Base-by-base conservation (phyloP, 2,329 filamentous ascomycete species). In the Pseudogymnoascus sp. region DNA sequence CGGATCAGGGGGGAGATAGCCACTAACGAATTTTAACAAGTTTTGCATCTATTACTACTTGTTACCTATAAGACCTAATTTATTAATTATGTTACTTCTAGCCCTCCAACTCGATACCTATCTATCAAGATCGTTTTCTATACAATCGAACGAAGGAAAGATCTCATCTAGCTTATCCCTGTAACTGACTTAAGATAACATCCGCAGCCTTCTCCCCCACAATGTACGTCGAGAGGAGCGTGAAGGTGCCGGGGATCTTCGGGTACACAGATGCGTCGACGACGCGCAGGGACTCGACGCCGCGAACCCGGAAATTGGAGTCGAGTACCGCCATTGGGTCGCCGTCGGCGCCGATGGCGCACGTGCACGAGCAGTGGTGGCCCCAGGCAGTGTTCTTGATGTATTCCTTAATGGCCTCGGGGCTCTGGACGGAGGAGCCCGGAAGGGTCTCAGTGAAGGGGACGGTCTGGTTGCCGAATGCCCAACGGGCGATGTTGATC, bases 201-300 rank as follows among this genome's bases (percentile, higher is more conserved):
- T 64, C 63, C 7, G 63, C 44, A 5, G 84, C 84, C 75, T 86
- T 86, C 75, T 86, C 83, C 0, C 75, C 76, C 5, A 82, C 74
- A 70, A 86, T 81, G 66, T 82, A 84, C 0, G 77, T 78, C 1
- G 81, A 76, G 1, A 80, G 70, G 7, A 77, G 75, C 15, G 79
- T 76, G 65, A 81, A 83, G 61, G 74, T 79, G 64, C 82, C 82
- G 0, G 74, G 74, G 21, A 74, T 81, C 60, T 74, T 75, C 1
- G 82, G 81, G 63, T 81, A 86, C 0, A 81, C 76, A 17, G 77
- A 80, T 1, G 82, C 84, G 71, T 87, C 84, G 0, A 87, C 84
- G 5, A 87, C 83, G 31, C 84, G 75, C 57, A 88, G 68, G 0
- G 79, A 79, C 0, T 75, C 71, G 0, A 84, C 78, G 0, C 82